Base-by-base conservation (phyloP, 2,329 filamentous ascomycete species). In the Didymella glomerata region DNA sequence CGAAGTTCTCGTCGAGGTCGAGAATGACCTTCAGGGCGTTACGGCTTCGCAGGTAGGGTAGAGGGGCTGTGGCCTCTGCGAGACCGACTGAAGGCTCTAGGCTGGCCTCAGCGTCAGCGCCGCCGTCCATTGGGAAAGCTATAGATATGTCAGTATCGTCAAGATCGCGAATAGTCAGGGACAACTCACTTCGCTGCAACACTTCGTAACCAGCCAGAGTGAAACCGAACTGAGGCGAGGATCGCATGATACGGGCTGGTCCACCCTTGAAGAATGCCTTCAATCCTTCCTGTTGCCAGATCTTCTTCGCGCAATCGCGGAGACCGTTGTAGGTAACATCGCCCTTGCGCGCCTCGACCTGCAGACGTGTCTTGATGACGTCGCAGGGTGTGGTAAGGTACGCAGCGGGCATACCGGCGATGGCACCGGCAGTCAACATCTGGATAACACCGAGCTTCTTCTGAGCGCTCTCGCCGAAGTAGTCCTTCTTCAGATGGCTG, bases 261-360 rank as follows among this genome's bases (percentile, higher is more conserved):
- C 95, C 95, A 68, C 95, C 95, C 84, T 98, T 98, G 88, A 98
- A 99, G 84, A 99, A 99, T 25, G 95, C 95, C 64, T 85, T 87
- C 85, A 97, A 94, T 11, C 95, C 95, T 79, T 99, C 95, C 77
- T 98, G 91, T 77, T 89, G 88, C 82, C 85, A 89, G 70, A 99
- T 91, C 14, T 92, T 96, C 70, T 80, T 80, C 36, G 95, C 95
- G 53, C 89, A 91, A 80, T 99, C 92, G 55, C 92, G 87, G 47
- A 99, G 85, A 46, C 91, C 91, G 41, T 87, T 95, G 84, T 99
- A 99, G 48, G 85, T 84, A 3, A 89, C 89, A 72, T 99, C 94
- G 64, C 95, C 95, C 84, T 98, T 98, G 66, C 95, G 90, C 22
- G 94, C 93, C 79, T 99, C 95, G 59, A 99, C 95, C 79, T 99